A percentile compares a stretch with the other conserved stretches of the same genome.
Evolutionary conservation across 2,329 filamentous ascomycete species (phyloP).

Genomic region (Aureobasidium pullulans): DNA sequence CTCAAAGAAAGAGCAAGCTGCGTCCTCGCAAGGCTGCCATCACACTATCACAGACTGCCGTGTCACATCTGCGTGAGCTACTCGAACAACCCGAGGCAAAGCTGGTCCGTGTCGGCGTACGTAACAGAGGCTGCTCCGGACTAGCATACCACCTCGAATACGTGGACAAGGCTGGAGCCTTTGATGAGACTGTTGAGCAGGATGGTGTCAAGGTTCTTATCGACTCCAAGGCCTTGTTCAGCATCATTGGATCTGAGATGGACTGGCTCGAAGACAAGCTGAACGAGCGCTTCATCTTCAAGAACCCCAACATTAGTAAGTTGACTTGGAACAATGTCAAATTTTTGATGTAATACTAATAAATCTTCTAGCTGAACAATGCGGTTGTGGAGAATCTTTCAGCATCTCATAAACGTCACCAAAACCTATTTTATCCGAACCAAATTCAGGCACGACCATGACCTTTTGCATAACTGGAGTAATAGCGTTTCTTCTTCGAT

Average conservation of each 20-base stretch:
- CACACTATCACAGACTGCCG: conserved; percentile 71
- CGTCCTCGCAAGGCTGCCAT: conserved; percentile 85
- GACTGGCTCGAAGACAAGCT: conserved; percentile 97
- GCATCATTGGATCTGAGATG: conserved; percentile 98
- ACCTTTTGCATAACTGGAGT: conserved; percentile 2
- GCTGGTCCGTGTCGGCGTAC: conserved; percentile 88
- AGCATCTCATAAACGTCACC: conserved; percentile 41
- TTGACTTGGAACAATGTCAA: conserved; percentile 22
- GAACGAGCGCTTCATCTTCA: conserved; percentile 85
- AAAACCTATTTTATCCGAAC: not conserved
- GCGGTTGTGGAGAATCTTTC: conserved; percentile 93
- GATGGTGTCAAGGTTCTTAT: conserved; percentile 94
- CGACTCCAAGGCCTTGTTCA: conserved; percentile 94
- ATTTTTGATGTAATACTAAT: conserved; percentile 1
- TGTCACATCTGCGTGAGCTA: conserved; percentile 67
- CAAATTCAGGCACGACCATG: not conserved
- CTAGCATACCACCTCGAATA: conserved; percentile 91
- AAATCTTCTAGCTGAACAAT: conserved; percentile 70
- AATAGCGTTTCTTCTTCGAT: conserved; percentile 1
- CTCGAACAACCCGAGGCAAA: conserved; percentile 83
- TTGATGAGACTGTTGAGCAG: conserved; percentile 91
- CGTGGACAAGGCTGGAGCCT: conserved; percentile 78
- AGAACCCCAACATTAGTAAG: conserved; percentile 97
- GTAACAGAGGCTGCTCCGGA: conserved; percentile 88
- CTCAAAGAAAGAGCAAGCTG: conserved; percentile 59